Evolutionary conservation across 1,284 basidiomycete genomes (phyloP).

Genomic region (Malassezia equina): DNA sequence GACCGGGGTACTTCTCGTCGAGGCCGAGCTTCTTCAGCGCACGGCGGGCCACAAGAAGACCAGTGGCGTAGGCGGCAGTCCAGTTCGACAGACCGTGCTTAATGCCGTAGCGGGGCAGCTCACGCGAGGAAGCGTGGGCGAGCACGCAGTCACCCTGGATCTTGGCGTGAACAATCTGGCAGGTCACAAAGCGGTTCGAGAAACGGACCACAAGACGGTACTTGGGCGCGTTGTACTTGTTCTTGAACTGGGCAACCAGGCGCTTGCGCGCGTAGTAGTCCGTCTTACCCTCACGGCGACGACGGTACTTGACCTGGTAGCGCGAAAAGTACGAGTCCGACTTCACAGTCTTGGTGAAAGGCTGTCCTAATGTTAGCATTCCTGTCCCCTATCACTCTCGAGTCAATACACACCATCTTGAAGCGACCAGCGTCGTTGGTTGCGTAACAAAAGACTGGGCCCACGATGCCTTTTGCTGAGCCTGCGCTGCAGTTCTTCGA

Average conservation of each 20-base stretch:
- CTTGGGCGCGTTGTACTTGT: conserved; percentile 98
- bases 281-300: conserved; percentile 80
- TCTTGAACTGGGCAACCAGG: conserved; percentile 94
- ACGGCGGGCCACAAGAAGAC: conserved; percentile 86
- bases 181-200: conserved; percentile 46
- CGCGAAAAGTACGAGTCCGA: conserved; percentile 82
- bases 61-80: conserved; percentile 96
- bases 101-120: conserved; percentile 92
- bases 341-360: conserved; percentile 55
- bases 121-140: conserved; percentile 60
- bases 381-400: neutral
- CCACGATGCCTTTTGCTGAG: neutral
- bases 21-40: conserved; percentile 90
- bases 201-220: conserved; percentile 97
- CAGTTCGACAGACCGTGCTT: conserved; percentile 98
- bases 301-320: conserved; percentile 60
- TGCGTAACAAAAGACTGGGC: conserved; percentile 2
- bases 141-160: conserved; percentile 93
- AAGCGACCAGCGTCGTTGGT: conserved; percentile 15
- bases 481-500: conserved; percentile 13
- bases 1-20: conserved; percentile 97
- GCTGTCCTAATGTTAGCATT: conserved; percentile 31
- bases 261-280: conserved; percentile 98
- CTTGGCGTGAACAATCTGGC: conserved; percentile 85
- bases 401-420: conserved; percentile 13